These are phyloP conservation scores for Kuraishia ogatae DNA, from an alignment of 805 yeast genomes.

Conservation along the genomic window DNA sequence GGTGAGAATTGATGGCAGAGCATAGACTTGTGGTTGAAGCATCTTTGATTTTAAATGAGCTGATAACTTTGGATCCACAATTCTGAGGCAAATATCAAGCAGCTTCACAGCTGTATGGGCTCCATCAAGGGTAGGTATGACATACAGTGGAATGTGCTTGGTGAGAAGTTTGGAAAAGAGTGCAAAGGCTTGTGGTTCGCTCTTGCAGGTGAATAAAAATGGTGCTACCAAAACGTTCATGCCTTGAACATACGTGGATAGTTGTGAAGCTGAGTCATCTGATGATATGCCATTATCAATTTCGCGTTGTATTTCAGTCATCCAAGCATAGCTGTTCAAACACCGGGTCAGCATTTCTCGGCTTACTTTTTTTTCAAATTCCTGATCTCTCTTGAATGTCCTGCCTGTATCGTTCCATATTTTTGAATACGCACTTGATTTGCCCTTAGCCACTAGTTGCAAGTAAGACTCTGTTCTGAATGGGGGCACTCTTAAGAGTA, in stretches of 20 bases:
- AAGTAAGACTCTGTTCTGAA: constrained; percentile 47
- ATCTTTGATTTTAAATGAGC: constrained; percentile 51
- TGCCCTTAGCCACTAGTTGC: constrained; percentile 43
- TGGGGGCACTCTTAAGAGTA: constrained; percentile 57
- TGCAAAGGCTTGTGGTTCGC: constrained; percentile 82
- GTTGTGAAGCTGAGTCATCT: neutral
- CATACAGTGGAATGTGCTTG: constrained; percentile 65
- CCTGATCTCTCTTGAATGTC: constrained; percentile 67
- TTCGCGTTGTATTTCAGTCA: constrained; percentile 8
- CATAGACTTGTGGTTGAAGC: constrained; percentile 79
- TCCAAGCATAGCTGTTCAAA: constrained; percentile 63
- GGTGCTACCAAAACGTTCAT: constrained; percentile 86
- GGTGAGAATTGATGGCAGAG: constrained; percentile 76
- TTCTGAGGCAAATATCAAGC: constrained; percentile 64
- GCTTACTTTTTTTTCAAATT: constrained; percentile 56
- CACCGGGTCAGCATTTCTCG: constrained; percentile 63
- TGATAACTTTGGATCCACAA: constrained; percentile 66
- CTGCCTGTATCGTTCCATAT: constrained; percentile 82
- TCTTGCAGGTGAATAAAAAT: constrained; percentile 60
- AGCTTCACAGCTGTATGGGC: constrained; percentile 69
- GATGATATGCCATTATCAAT: constrained; percentile 9
- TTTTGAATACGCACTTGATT: constrained; percentile 53
- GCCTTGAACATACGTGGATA: constrained; percentile 78
- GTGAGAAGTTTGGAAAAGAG: constrained; percentile 55
- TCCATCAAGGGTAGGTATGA: constrained; percentile 70